Base-by-base conservation (phyloP, 2,329 filamentous ascomycete species). In the Verticillium zaregamsianum region DNA sequence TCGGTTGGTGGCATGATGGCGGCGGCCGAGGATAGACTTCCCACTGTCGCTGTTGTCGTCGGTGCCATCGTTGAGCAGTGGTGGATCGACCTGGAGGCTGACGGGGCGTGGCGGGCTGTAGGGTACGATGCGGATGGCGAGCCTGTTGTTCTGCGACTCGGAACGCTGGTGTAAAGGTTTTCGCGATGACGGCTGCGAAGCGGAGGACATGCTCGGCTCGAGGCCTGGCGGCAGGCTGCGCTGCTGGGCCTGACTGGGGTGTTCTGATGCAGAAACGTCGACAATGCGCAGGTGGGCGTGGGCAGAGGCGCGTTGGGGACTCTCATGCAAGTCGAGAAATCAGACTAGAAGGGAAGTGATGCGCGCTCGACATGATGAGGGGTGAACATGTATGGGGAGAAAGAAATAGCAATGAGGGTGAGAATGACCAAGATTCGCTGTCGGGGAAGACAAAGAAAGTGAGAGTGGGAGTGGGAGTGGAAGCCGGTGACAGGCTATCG, bases 61-160 rank as follows among this genome's bases (percentile, higher is more conserved):
- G 58, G 59, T 20, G 62, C 64, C 32, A 59, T 49, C 32, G 54
- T 25, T 17, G 11, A 32, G 12, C 20, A 20, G 25, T 20, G 54
- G 54, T 7, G 54, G 25, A 14, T 55, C 59, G 20, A 59, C 62
- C 31, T 59, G 63, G 58, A 62, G 58, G 31, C 45, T 39, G 45
- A 35, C 31, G 55, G 73, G 71, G 57, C 76, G 75, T 8, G 79
- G 78, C 55, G 80, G 80, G 25, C 79, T 78, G 66, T 82, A 82
- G 23, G 80, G 79, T 58, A 83, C 80, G 61, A 82, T 67, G 58
- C 80, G 79, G 67, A 83, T 82, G 63, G 75, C 58, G 52, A 74
- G 71, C 49, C 70, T 70, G 66, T 76, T 80, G 67, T 73, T 76
- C 67, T 79, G 75, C 63, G 79, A 78, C 33, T 72, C 73, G 40